Evolutionary conservation across 1,284 basidiomycete genomes (phyloP).

Genomic region (Phellopilus nigrolimitatus): DNA sequence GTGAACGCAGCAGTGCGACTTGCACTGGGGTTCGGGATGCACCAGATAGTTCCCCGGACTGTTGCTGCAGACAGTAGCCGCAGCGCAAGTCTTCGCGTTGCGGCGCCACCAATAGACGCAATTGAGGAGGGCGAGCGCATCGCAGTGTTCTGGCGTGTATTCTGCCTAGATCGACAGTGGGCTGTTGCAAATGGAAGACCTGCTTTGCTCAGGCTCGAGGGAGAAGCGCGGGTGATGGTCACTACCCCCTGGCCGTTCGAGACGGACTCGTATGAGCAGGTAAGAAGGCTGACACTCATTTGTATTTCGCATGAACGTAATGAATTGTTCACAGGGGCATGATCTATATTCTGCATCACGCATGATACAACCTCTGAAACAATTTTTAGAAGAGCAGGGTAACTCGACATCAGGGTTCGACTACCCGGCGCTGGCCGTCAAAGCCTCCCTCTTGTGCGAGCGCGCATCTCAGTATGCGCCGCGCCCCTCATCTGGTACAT

Average conservation of each 20-base stretch:
- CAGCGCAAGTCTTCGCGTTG: not conserved
- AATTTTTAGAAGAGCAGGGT: conserved; percentile 13
- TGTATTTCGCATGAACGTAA: not conserved
- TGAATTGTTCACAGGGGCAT: conserved; percentile 3
- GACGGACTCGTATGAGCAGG: conserved; percentile 6
- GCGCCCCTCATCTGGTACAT: conserved; percentile 8
- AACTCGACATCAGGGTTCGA: conserved; percentile 15
- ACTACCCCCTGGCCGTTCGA: conserved; percentile 17
- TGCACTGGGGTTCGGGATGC: conserved; percentile 15
- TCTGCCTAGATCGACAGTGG: conserved; percentile 15
- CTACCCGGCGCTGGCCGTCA: conserved; percentile 9
- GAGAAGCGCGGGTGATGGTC: conserved; percentile 2
- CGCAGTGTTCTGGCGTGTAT: conserved; percentile 18
- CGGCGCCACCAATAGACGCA: conserved; percentile 3
- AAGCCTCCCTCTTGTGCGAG: conserved; percentile 12
- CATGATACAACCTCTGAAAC: not conserved
- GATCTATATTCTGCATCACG: not conserved
- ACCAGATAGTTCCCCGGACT: conserved; percentile 4
- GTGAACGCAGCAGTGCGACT: conserved; percentile 16
- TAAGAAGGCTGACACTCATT: not conserved
- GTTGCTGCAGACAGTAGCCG: not conserved
- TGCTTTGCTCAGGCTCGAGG: conserved; percentile 10
- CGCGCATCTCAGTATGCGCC: conserved; percentile 11
- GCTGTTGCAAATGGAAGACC: conserved; percentile 14
- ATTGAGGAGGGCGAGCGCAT: conserved; percentile 18